Conservation (phyloP, 1,284 basidiomycete species). For the Pyrrhoderma lamaoense region DNA sequence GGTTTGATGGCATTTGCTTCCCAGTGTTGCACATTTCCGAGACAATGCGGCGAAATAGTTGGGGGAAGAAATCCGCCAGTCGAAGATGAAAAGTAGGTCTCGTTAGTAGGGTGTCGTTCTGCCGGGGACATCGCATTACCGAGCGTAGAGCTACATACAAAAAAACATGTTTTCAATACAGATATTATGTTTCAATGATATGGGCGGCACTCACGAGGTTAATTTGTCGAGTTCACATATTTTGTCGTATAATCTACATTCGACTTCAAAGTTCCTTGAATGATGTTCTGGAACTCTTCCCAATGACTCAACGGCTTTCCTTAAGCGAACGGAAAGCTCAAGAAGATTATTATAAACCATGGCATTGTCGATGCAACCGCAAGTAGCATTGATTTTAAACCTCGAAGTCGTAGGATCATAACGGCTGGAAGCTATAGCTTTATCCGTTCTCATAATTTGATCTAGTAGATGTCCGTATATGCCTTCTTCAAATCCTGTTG, state of each 20-base stretch:
- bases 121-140: conserved; percentile 12
- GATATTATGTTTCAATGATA: not conserved
- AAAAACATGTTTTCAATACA: not conserved
- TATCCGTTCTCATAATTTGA: conserved; percentile 15
- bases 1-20: conserved; percentile 8
- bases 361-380: conserved; percentile 50
- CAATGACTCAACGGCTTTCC: conserved; percentile 50
- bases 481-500: conserved; percentile 11
- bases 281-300: conserved; percentile 43
- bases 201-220: conserved; percentile 40
- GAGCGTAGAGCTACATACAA: conserved; percentile 3
- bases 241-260: conserved; percentile 45
- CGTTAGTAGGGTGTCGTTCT: conserved; percentile 1
- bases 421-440: conserved; percentile 20
- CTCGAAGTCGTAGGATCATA: not conserved
- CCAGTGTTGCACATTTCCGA: conserved; percentile 12
- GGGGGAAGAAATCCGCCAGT: conserved; percentile 4
- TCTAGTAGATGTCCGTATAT: conserved; percentile 19
- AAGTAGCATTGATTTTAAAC: conserved; percentile 29
- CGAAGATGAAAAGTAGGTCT: conserved; percentile 10
- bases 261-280: conserved; percentile 27
- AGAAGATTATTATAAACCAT: conserved; percentile 48
- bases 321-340: conserved; percentile 53
- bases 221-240: conserved; percentile 51
- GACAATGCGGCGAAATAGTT: conserved; percentile 13